These are phyloP conservation scores for Pholiota molesta DNA, from an alignment of 768 basidiomycete species.

Conservation along the genomic window DNA sequence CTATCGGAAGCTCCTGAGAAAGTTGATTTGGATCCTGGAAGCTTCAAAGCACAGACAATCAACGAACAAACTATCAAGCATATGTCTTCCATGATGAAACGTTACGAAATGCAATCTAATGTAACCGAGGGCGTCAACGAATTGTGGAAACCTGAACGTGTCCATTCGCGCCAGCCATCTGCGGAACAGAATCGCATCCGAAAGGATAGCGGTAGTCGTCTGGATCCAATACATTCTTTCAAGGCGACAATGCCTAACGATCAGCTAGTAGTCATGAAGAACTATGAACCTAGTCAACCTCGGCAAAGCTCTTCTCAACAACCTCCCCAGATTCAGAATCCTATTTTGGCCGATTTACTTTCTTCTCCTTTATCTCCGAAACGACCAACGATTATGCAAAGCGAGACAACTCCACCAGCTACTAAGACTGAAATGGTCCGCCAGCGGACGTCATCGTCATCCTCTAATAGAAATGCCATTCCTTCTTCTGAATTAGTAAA, in stretches of 20 bases:
- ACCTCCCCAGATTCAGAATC: conserved; percentile 31
- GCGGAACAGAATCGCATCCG: neutral
- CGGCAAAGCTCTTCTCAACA: neutral
- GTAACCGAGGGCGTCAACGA: neutral
- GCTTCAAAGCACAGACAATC: neutral
- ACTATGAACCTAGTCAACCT: neutral
- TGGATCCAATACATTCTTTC: neutral
- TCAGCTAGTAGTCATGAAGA: neutral
- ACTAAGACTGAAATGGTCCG: neutral
- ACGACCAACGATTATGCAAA: neutral
- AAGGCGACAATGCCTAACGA: neutral
- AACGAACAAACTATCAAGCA: neutral
- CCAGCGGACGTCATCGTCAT: conserved; percentile 3
- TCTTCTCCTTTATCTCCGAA: conserved; percentile 25
- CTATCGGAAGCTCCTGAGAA: neutral
- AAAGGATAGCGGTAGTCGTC: neutral
- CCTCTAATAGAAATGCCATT: neutral
- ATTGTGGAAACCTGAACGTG: neutral
- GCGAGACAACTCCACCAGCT: neutral
- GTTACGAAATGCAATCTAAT: neutral
- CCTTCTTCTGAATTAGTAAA: conserved; percentile 1
- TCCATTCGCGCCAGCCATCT: conserved; percentile 5
- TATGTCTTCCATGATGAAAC: neutral
- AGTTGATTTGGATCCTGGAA: neutral
- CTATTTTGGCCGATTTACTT: conserved; percentile 37